Evolutionary conservation across 2,329 filamentous ascomycete genomes (phyloP).

Genomic region (Fusarium sp.): DNA sequence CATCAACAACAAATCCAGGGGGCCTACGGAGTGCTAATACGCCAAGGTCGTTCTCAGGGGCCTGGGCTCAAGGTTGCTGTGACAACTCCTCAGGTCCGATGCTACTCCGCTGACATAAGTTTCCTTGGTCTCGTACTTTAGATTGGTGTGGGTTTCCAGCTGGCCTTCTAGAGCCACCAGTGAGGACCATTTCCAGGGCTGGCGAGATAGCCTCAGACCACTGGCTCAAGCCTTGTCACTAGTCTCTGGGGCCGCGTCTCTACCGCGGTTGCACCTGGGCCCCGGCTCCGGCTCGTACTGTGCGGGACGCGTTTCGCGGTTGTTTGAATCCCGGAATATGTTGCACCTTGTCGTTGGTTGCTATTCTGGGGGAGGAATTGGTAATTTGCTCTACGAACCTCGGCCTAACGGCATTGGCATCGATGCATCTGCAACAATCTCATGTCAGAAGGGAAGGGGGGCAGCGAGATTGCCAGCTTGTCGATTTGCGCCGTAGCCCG

Average conservation of each 20-base stretch:
- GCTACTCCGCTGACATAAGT: constrained; percentile 25
- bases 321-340: neutral
- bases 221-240: constrained; percentile 15
- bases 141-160: constrained; percentile 30
- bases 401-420: constrained; percentile 23
- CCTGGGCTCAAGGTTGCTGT: constrained; percentile 38
- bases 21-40: constrained; percentile 16
- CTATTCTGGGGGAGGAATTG: constrained; percentile 5
- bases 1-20: constrained; percentile 21
- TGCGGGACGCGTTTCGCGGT: neutral
- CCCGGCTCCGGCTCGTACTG: neutral
- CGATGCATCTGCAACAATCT: constrained; percentile 10
- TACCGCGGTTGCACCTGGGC: neutral
- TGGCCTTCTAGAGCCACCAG: constrained; percentile 10
- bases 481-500: constrained; percentile 1
- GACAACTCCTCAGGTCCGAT: constrained; percentile 38
- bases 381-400: constrained; percentile 14
- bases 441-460: neutral
- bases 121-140: neutral
- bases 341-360: constrained; percentile 2
- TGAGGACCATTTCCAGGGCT: constrained; percentile 24
- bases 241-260: neutral
- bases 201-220: constrained; percentile 24
- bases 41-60: constrained; percentile 36
- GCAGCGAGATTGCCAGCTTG: constrained; percentile 5